phyloP scores from a whole-genome alignment of 1,284 basidiomycete species.

The Phylloporus gajari region DNA sequence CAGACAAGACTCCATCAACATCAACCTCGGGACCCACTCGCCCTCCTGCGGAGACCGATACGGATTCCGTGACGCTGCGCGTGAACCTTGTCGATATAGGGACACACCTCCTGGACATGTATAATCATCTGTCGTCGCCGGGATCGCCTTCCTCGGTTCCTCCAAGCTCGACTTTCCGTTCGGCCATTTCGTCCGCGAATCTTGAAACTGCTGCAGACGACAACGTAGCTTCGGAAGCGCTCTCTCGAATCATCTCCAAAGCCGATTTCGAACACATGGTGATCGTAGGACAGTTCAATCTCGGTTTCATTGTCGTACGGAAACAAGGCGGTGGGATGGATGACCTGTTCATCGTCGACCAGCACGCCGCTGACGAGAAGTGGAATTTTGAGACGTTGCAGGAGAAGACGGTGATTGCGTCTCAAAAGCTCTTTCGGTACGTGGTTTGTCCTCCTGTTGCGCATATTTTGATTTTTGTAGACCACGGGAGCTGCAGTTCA shows the following conservation, averaged over 20 bases:
- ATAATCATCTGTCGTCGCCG: conserved; percentile 17
- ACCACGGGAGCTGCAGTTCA: conserved; percentile 82
- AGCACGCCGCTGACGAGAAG: conserved; percentile 94
- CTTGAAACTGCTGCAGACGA: conserved; percentile 68
- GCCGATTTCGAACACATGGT: conserved; percentile 88
- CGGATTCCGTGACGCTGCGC: conserved; percentile 49
- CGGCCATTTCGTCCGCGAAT: conserved; percentile 61
- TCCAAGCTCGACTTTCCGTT: conserved; percentile 34
- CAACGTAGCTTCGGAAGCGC: conserved; percentile 71
- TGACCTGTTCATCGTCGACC: conserved; percentile 94
- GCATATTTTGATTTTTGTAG: conserved; percentile 52
- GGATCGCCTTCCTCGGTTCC: neutral
- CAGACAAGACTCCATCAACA: conserved; percentile 28
- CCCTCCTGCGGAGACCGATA: conserved; percentile 6
- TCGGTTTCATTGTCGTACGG: conserved; percentile 89
- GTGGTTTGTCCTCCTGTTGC: conserved; percentile 30
- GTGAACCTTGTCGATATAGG: conserved; percentile 58
- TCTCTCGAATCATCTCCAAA: conserved; percentile 90
- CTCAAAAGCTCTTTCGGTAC: conserved; percentile 85
- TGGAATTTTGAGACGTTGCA: conserved; percentile 97
- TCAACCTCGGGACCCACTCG: conserved; percentile 7
- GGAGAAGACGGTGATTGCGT: conserved; percentile 85
- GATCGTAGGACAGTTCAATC: conserved; percentile 94
- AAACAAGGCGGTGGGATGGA: conserved; percentile 57
- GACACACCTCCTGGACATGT: conserved; percentile 36